phyloP scores from a whole-genome alignment of 2,329 filamentous ascomycete genomes.

The Mariannaea elegans region DNA sequence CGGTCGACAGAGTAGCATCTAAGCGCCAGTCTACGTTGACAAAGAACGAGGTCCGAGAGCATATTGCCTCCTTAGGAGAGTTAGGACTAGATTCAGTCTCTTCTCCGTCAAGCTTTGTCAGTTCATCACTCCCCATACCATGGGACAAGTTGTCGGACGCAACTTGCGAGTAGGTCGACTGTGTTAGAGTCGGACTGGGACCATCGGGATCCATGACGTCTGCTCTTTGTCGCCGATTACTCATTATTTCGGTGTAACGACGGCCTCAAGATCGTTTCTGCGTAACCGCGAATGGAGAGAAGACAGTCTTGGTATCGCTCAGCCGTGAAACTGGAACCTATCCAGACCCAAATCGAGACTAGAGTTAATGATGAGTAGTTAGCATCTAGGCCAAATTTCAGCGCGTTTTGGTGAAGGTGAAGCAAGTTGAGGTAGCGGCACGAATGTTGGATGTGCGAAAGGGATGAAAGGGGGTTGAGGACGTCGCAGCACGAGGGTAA shows the following conservation, averaged over 20 bases:
- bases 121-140: background rate
- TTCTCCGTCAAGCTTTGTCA: background rate
- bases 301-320: too few species aligned
- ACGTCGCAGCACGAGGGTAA: too few species aligned
- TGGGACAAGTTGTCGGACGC: background rate
- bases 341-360: too few species aligned
- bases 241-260: background rate
- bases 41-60: slow-evolving; percentile 36
- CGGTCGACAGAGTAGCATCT: slow-evolving; percentile 18
- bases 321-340: too few species aligned
- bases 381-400: too few species aligned
- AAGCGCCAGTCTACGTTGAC: slow-evolving; percentile 37
- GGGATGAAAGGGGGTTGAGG: too few species aligned
- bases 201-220: background rate
- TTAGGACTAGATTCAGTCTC: background rate
- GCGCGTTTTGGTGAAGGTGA: too few species aligned
- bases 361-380: too few species aligned
- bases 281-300: too few species aligned
- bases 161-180: background rate
- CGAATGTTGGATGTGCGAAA: too few species aligned
- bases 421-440: too few species aligned
- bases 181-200: background rate
- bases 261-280: background rate
- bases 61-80: slow-evolving; percentile 23
- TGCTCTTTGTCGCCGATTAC: background rate